Percentiles rank a stretch among this genome's conserved stretches.
Evolutionary conservation across 179 eudicot genomes (phyloP).

Genomic region (Silene coronaria): DNA sequence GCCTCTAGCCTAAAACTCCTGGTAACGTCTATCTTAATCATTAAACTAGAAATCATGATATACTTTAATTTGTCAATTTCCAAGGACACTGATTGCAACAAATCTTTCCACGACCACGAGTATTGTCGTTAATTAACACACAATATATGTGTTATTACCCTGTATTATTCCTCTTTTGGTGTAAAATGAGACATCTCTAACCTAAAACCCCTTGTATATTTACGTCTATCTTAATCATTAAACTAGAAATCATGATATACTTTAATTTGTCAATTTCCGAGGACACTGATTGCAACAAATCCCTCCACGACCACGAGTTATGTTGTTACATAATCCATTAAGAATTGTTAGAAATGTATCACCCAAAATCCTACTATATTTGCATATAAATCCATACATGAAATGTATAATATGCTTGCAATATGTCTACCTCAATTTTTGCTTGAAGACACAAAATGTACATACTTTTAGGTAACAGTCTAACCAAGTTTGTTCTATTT

Average conservation of each 20-base stretch:
- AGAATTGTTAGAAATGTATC: not conserved
- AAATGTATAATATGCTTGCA: too few species aligned
- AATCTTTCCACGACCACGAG: not conserved
- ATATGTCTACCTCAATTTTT: not conserved
- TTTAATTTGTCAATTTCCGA: not conserved
- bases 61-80: not conserved
- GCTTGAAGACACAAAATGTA: not conserved
- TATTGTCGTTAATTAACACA: not conserved
- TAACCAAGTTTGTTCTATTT: not conserved
- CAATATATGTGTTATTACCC: too few species aligned
- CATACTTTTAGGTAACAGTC: constrained; percentile 12
- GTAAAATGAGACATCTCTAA: too few species aligned
- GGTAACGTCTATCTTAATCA: too few species aligned
- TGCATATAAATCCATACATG: not conserved
- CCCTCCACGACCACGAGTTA: not conserved
- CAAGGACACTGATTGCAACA: not conserved
- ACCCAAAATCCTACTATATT: constrained; percentile 15
- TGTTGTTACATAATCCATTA: not conserved
- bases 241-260: too few species aligned
- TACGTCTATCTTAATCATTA: too few species aligned
- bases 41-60: too few species aligned
- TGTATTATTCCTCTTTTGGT: too few species aligned
- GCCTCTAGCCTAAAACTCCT: too few species aligned
- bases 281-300: not conserved
- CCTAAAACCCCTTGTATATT: too few species aligned